These are phyloP conservation scores for Wickerhamiella siamensis DNA, from an alignment of 805 yeast genomes.

Conservation along the genomic window DNA sequence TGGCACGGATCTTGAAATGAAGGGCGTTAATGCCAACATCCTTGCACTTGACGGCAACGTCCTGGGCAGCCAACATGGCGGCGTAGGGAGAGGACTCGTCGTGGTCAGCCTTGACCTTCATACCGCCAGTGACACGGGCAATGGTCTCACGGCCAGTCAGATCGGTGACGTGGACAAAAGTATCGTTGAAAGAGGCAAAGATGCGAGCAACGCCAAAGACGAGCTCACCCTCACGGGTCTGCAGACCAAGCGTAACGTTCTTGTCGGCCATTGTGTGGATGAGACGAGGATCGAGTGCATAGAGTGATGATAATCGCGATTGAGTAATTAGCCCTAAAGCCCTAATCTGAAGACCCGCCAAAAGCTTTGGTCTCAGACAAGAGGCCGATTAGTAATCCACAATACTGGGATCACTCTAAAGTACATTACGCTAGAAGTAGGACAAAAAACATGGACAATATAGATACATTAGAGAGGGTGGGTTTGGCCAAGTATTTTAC, in stretches of 20 bases:
- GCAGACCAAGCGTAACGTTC: constrained; percentile 54
- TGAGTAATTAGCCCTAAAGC: not conserved
- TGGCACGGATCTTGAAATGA: constrained; percentile 98
- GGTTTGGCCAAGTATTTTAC: not conserved
- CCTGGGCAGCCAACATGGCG: constrained; percentile 99
- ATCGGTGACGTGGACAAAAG: constrained; percentile 99
- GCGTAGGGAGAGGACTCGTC: constrained; percentile 99
- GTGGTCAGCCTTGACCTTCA: constrained; percentile 99
- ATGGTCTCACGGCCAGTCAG: constrained; percentile 99
- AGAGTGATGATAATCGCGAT: not conserved
- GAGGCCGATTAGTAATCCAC: not conserved
- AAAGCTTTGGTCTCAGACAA: not conserved
- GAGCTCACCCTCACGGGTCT: constrained; percentile 94
- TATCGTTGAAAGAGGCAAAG: constrained; percentile 99
- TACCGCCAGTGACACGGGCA: constrained; percentile 99
- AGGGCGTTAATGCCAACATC: constrained; percentile 99
- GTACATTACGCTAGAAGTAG: not conserved
- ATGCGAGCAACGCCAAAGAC: constrained; percentile 99
- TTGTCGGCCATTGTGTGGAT: constrained; percentile 13
- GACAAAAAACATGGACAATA: not conserved
- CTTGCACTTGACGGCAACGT: constrained; percentile 96
- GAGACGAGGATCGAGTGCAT: not conserved
- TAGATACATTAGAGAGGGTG: not conserved
- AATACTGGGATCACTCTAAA: not conserved
- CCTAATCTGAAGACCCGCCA: not conserved